These are phyloP conservation scores for Astraeus odoratus DNA, from an alignment of 768 basidiomycete species.

Conservation along the genomic window DNA sequence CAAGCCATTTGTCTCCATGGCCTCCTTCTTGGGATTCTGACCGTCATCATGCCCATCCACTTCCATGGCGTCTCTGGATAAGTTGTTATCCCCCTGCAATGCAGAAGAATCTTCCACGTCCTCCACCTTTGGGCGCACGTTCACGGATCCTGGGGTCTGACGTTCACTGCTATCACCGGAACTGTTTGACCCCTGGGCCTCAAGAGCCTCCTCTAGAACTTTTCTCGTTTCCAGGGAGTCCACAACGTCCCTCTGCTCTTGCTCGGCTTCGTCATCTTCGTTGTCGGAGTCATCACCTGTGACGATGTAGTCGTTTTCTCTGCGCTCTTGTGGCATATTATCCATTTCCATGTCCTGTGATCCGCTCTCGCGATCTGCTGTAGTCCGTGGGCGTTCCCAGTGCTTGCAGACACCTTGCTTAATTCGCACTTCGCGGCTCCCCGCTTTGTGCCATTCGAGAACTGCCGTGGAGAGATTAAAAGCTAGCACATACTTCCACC, in stretches of 20 bases:
- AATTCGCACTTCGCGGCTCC: constrained; percentile 55
- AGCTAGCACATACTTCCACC: constrained; percentile 86
- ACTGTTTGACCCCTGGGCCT: constrained; percentile 24
- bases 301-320: constrained; percentile 7
- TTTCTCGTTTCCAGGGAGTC: constrained; percentile 52
- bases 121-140: constrained; percentile 40
- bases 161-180: constrained; percentile 32
- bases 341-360: constrained; percentile 29
- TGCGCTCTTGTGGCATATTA: constrained; percentile 3
- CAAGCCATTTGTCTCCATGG: constrained; percentile 30
- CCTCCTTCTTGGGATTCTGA: constrained; percentile 22
- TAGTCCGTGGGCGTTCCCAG: constrained; percentile 47
- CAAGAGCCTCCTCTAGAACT: constrained; percentile 54
- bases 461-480: constrained; percentile 77
- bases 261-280: constrained; percentile 55
- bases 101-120: constrained; percentile 53
- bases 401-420: constrained; percentile 59
- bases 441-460: constrained; percentile 81
- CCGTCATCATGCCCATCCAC: constrained; percentile 25
- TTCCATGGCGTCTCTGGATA: constrained; percentile 26
- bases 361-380: constrained; percentile 29
- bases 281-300: constrained; percentile 39
- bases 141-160: constrained; percentile 21
- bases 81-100: constrained; percentile 19
- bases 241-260: constrained; percentile 46